Percentiles rank a stretch among this genome's conserved stretches.
These are phyloP conservation scores for Macaranga tanarius DNA, from an alignment of 441 rosid species.

Conservation along the genomic window DNA sequence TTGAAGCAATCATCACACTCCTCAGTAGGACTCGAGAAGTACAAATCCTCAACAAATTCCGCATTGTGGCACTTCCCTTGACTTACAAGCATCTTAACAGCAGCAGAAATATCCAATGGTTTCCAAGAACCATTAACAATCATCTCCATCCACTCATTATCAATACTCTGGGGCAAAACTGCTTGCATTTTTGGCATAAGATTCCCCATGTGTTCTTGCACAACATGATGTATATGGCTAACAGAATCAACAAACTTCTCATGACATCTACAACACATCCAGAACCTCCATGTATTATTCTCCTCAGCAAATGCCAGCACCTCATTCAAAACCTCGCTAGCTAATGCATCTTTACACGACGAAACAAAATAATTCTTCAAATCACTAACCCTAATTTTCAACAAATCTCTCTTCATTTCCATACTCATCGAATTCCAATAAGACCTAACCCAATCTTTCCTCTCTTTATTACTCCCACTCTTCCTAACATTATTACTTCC, in stretches of 20 bases:
- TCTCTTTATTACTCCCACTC: conserved; percentile 53
- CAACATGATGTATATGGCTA: conserved; percentile 72
- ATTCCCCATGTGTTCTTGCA: conserved; percentile 74
- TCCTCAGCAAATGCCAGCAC: conserved; percentile 55
- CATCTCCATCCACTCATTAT: conserved; percentile 69
- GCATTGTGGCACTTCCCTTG: conserved; percentile 42
- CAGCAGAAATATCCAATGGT: conserved; percentile 75
- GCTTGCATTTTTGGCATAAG: conserved; percentile 68
- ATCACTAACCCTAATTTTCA: conserved; percentile 57
- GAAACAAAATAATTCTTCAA: conserved; percentile 53
- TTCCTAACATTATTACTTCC: conserved; percentile 43
- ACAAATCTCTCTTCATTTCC: conserved; percentile 60
- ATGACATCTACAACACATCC: conserved; percentile 70
- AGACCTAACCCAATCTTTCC: conserved; percentile 57
- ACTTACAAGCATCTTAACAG: conserved; percentile 51
- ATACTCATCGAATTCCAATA: conserved; percentile 69
- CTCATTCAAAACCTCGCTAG: conserved; percentile 55
- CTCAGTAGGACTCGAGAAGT: conserved; percentile 38
- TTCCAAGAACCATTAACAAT: conserved; percentile 73
- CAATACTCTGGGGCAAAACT: conserved; percentile 72
- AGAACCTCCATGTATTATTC: conserved; percentile 72
- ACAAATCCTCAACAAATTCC: conserved; percentile 43
- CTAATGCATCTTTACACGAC: conserved; percentile 56
- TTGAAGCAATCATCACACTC: conserved; percentile 64
- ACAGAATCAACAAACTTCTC: conserved; percentile 63